phyloP scores from a whole-genome alignment of 495 filamentous ascomycete species.

The Rostrohypoxylon terebratum region DNA sequence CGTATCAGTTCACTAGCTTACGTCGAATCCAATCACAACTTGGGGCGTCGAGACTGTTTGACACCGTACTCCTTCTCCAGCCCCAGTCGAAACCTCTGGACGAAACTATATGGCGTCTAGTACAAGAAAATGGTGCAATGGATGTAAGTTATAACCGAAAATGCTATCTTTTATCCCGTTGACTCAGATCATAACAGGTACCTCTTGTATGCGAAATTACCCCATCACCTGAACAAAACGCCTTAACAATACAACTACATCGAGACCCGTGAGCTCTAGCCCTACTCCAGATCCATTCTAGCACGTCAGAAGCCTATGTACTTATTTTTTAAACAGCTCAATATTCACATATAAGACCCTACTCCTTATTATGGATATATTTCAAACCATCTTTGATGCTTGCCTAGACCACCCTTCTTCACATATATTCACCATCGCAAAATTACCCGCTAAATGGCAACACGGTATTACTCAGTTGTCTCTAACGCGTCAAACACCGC shows the following conservation, averaged over 20 bases:
- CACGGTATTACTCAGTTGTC: conserved; percentile 31
- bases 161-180: neutral
- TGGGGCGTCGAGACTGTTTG: conserved; percentile 67
- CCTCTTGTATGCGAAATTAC: conserved; percentile 75
- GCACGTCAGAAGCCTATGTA: neutral
- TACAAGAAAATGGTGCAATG: conserved; percentile 78
- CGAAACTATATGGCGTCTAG: conserved; percentile 70
- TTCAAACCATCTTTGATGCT: conserved; percentile 57
- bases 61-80: conserved; percentile 81
- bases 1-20: conserved; percentile 76
- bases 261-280: conserved; percentile 52
- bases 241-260: conserved; percentile 59
- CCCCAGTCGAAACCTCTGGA: conserved; percentile 64
- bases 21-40: conserved; percentile 68
- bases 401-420: conserved; percentile 53
- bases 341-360: conserved; percentile 56
- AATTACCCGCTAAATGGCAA: conserved; percentile 33
- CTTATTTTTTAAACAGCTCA: conserved; percentile 44
- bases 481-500: neutral
- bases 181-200: conserved; percentile 55
- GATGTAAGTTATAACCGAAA: conserved; percentile 63
- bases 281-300: conserved; percentile 2
- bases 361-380: conserved; percentile 60
- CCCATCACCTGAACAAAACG: conserved; percentile 60
- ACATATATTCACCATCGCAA: conserved; percentile 20